phyloP scores from a whole-genome alignment of 164 flowering plant genomes.

The Dillenia suffruticosa region DNA sequence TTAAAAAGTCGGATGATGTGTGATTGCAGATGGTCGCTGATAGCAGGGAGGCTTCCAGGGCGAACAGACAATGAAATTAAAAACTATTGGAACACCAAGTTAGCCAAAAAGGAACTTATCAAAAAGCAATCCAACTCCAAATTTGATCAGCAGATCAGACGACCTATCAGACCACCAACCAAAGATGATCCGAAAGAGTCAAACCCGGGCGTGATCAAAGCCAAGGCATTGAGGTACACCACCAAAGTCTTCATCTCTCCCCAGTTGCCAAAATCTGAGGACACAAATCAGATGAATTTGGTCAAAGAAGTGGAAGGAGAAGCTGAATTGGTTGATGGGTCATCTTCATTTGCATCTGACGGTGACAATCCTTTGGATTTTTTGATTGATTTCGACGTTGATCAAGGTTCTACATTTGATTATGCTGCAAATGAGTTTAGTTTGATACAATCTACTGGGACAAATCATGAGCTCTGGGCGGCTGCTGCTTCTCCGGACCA shows the following conservation, averaged over 20 bases:
- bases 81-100: slow-evolving; percentile 42
- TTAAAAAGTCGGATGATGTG: not conserved
- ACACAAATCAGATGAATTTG: not conserved
- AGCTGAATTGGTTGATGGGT: not conserved
- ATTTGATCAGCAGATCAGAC: not conserved
- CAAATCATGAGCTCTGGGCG: not conserved
- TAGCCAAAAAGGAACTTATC: slow-evolving; percentile 19
- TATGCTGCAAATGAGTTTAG: slow-evolving; percentile 2
- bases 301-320: not conserved
- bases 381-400: slow-evolving; percentile 15
- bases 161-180: not conserved
- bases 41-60: slow-evolving; percentile 43
- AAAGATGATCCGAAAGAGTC: not conserved
- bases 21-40: slow-evolving; percentile 33
- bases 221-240: slow-evolving; percentile 31
- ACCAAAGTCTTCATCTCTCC: slow-evolving; percentile 14
- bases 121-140: slow-evolving; percentile 3
- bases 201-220: slow-evolving; percentile 10
- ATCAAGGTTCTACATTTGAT: slow-evolving; percentile 13
- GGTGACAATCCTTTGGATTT: not conserved
- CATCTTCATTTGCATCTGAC: not conserved
- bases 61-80: slow-evolving; percentile 51
- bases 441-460: not conserved
- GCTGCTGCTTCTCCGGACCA: slow-evolving; percentile 2
- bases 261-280: not conserved